Evolutionary conservation across 1,284 basidiomycete genomes (phyloP).

Genomic region (Ustilago crameri): DNA sequence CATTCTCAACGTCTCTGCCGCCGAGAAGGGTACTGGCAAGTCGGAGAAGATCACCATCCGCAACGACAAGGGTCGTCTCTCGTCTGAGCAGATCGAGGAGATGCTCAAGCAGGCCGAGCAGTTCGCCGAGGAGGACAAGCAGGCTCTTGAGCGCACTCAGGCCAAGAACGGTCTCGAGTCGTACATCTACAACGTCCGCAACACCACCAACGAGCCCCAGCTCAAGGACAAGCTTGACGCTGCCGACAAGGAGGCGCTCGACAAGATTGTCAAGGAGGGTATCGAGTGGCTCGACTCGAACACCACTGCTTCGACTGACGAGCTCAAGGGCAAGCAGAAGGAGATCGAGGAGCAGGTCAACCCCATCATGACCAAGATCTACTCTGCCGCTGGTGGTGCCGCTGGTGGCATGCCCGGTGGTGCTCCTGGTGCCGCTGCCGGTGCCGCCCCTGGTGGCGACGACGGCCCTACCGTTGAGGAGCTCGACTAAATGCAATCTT

Average conservation of each 20-base stretch:
- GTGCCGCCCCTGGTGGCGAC: conserved; percentile 69
- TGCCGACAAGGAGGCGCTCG: conserved; percentile 87
- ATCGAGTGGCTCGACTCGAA: conserved; percentile 89
- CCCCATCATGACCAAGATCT: conserved; percentile 94
- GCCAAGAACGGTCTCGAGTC: conserved; percentile 86
- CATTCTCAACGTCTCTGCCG: conserved; percentile 94
- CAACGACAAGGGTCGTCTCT: conserved; percentile 97
- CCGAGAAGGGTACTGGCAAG: conserved; percentile 98
- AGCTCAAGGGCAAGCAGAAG: conserved; percentile 95
- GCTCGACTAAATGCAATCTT: conserved; percentile 72
- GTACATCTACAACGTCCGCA: conserved; percentile 95
- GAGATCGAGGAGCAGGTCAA: conserved; percentile 90
- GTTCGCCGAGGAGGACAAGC: conserved; percentile 79
- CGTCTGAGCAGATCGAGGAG: conserved; percentile 97
- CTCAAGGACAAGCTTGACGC: conserved; percentile 81
- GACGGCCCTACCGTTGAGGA: conserved; percentile 89
- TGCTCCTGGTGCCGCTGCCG: conserved; percentile 65
- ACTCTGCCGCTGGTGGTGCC: conserved; percentile 74
- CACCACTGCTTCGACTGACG: conserved; percentile 92
- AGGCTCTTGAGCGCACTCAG: conserved; percentile 76
- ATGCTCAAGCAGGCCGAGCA: conserved; percentile 76
- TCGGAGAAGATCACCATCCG: conserved; percentile 93
- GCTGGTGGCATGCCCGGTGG: conserved; percentile 74
- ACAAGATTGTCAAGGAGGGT: conserved; percentile 83
- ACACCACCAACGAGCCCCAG: conserved; percentile 72